Evolutionary conservation across 441 rosid genomes (phyloP), one percentile per base, ranked within the genome.

Genomic region (Arabidopsis lyrata): DNA sequence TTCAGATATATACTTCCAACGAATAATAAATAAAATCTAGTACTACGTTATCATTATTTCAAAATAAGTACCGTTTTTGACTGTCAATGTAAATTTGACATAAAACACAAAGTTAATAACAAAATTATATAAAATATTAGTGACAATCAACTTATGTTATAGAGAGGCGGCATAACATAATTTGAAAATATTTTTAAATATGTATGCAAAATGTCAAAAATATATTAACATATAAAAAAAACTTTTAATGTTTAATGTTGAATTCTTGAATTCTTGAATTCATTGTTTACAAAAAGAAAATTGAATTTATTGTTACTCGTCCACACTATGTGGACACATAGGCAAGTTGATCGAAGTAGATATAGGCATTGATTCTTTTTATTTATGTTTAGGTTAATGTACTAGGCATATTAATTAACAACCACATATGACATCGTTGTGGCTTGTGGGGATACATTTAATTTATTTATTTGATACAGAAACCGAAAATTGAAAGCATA

Each of bases 341-440:
- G 65, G 31, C 70, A 69, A 63, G 75, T 69, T 55, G 70, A 55
- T 18, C 16, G 75, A 38, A 50, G 60, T 69, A 76, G 66, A 55
- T 69, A 32, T 13, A 38, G n/a, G 65, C 70, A 69, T 69, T 76
- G 42, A 69, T 55, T 69, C 10, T 2, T 42, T 42, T 62, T 44
- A 27, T 44, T 59, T 62, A 45, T 55, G 13, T 56, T 47, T 14
- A 63, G 20, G 38, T 47, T 47, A 29, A 55, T 69, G 79, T 54
- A 69, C 70, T 67, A 55, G 79, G 69, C 78, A 75, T 45, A 22
- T 50, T 74, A 66, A 22, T 50, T 74, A 66, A 74, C 68, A 52
- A 44, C 78, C 47, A 42, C 32, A 48, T 35, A 65, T 53, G 45
- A 61, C 24, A 54, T 68, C 13, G 41, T 13, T 32, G 62, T 50